Base-by-base conservation (phyloP, 1,284 basidiomycete species). In the Ganoderma leucocontextum region DNA sequence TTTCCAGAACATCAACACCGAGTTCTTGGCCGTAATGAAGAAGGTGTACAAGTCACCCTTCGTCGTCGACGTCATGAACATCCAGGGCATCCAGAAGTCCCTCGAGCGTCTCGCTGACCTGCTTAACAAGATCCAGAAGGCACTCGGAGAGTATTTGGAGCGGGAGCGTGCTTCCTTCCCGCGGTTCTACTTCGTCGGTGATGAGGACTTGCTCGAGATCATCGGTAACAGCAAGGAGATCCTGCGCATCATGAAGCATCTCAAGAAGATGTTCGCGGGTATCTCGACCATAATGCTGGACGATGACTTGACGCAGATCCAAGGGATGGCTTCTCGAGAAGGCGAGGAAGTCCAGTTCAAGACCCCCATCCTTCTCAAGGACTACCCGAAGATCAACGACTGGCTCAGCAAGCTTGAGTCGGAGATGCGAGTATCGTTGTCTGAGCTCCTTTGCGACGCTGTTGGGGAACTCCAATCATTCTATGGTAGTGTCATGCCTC, bases 251-350 rank as follows among this genome's bases (percentile, higher is more conserved):
- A 95, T 98, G 92, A 99, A 99, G 78, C 98, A 99, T 81, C 87
- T 99, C 72, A 98, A 98, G 85, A 99, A 99, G 88, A 99, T 99
- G 98, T 99, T 99, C 80, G 98, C 98, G 7, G 98, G 98, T 49
- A 93, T 99, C 59, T 94, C 95, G 0, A 95, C 95, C 0, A 87
- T 99, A 70, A 87, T 86, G 74, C 85, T 99, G n/a, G 95, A 98
- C 78, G 94, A 96, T 9, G 95, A 96, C 58, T 82, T 95, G 68
- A 93, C 94, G 0, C 88, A 93, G 76, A 96, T 96, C 68, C 89
- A 90, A 75, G 95, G 93, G 61, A 97, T 98, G 90, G 90, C 94
- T 5, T 98, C 97, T 4, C 86, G 95, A 65, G 98, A 99, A 79
- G 98, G 97, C 63, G 98, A 99, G 80, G 91, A 95, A 76, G 94